phyloP scores from a whole-genome alignment of 2,329 filamentous ascomycete genomes.

The Pseudonectria foliicola region DNA sequence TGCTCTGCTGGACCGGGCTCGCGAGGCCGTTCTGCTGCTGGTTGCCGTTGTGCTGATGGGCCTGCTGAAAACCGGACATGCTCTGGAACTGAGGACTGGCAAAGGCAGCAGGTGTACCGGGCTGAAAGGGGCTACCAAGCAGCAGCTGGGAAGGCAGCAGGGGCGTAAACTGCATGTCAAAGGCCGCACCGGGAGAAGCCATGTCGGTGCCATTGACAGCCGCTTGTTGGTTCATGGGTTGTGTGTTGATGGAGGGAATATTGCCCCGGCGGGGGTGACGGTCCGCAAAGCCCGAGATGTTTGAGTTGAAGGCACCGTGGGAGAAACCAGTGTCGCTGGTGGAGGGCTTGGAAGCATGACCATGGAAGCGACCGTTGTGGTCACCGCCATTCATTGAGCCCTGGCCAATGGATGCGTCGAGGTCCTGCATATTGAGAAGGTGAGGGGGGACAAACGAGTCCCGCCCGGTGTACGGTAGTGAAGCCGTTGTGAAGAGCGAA shows the following conservation, averaged over 20 bases:
- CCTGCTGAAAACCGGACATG: conserved; percentile 66
- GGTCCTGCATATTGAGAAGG: conserved; percentile 86
- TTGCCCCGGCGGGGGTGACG: conserved; percentile 78
- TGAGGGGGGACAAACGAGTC: conserved; percentile 83
- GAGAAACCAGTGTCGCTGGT: conserved; percentile 85
- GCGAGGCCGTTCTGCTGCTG: conserved; percentile 56
- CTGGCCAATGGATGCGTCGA: conserved; percentile 54
- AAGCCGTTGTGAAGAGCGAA: conserved; percentile 68
- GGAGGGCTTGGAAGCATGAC: conserved; percentile 72
- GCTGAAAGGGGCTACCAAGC: conserved; percentile 93
- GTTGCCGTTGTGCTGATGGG: conserved; percentile 44
- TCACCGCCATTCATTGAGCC: conserved; percentile 26
- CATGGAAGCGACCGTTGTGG: conserved; percentile 57
- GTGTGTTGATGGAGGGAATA: conserved; percentile 89
- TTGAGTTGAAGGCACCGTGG: conserved; percentile 84
- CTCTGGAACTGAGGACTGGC: conserved; percentile 87
- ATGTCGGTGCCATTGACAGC: conserved; percentile 60
- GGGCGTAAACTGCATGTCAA: conserved; percentile 98
- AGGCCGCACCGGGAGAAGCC: conserved; percentile 78
- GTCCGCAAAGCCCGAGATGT: conserved; percentile 78
- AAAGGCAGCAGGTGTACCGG: conserved; percentile 84
- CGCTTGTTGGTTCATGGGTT: conserved; percentile 45
- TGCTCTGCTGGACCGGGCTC: conserved; percentile 68
- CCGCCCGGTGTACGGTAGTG: conserved; percentile 68
- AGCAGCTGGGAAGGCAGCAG: conserved; percentile 90